Base-by-base conservation (phyloP, 1,284 basidiomycete genomes). In the Leccinum olivaceoglutinosum region DNA sequence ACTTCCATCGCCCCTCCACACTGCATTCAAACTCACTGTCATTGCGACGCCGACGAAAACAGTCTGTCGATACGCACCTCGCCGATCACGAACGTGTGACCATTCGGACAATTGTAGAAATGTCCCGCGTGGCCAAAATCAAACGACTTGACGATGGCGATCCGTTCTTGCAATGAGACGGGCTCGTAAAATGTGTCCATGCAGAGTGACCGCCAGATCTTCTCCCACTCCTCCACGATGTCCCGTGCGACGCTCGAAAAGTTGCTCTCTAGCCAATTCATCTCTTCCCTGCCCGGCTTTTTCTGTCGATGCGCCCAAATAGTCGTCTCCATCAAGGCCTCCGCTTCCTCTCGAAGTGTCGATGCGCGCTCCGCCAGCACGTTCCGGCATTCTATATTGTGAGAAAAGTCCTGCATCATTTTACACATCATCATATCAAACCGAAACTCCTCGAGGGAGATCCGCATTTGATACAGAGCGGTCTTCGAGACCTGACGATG, bases 1-100 rank as follows among this genome's bases (percentile, higher is more conserved):
- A 51, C 66, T 64, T 82, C 18, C 76, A 77, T 80, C 1, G 83
- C 84, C 5, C 83, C 84, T 55, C 85, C 83, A 62, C 85, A 85
- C 83, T 87, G 41, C 38, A 53, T 54, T 61, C 59, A 60, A 7
- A 25, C 70, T 16, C 68, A 58, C 12, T 16, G 16, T 21, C 29
- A 5, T 34, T 29, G n/a, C 18, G 14, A 18, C 2, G 12, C 18
- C 18, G 5, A 49, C 2, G 3, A 21, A 11, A 25, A 29, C 38
- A 32, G 16, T 21, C 4, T n/a, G 2, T 18, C 25, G 4, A 10
- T 57, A 64, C 74, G 58, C 44, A 81, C 79, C 62, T 84, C 77
- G 4, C 67, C 70, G 46, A 85, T 84, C 6, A 79, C 77, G 62
- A 80, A 86, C 0, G 73, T 72, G 66, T 85, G 84, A 1, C 84